Base-by-base conservation (phyloP, 2,329 filamentous ascomycete genomes). In the Aspergillus hortae region DNA sequence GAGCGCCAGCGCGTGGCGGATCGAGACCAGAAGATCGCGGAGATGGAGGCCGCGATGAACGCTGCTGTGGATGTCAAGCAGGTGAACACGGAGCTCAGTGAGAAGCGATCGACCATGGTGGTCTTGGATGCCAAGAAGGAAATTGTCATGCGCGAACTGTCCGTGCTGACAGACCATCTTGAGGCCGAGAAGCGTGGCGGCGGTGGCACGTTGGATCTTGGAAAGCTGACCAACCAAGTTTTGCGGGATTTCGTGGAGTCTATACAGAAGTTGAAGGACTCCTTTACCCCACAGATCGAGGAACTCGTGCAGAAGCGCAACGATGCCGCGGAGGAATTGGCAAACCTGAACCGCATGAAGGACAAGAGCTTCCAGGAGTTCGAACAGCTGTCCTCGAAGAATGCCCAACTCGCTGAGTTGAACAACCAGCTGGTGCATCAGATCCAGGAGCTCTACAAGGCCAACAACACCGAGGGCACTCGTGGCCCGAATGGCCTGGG, bases 351-450 rank as follows among this genome's bases (percentile, higher is more conserved):
- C 36, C 86, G 88, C 48, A 88, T 94, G 76, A 90, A 95, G 63
- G 92, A 97, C 70, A 90, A 94, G 67, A 92, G 90, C 12, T 86
- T 96, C 63, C 85, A 95, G 64, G 94, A 99, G 67, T 97, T 96
- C 66, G 94, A 97, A 75, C 90, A 95, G 65, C 78, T 99, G 42
- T 95, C 90, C 10, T 88, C 87, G 52, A 96, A 96, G 79, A 99
- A 99, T 68, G 88, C 89, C 0, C 92, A 97, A 74, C 80, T 99
- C 54, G 88, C 90, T 25, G 90, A 96, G 64, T 85, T 97, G 79
- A 97, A 99, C 75, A 95, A 96, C 63, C 90, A 96, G 67, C 79
- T 99, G 51, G 92, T 95, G 4, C 89, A 95, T 64, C 90, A 92
- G 67, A 96, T 97, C 54, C 92, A 97, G 69, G 90, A 89, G 64